phyloP scores from a whole-genome alignment of 192 early-diverging fungal genomes.

The Backusella sp. region DNA sequence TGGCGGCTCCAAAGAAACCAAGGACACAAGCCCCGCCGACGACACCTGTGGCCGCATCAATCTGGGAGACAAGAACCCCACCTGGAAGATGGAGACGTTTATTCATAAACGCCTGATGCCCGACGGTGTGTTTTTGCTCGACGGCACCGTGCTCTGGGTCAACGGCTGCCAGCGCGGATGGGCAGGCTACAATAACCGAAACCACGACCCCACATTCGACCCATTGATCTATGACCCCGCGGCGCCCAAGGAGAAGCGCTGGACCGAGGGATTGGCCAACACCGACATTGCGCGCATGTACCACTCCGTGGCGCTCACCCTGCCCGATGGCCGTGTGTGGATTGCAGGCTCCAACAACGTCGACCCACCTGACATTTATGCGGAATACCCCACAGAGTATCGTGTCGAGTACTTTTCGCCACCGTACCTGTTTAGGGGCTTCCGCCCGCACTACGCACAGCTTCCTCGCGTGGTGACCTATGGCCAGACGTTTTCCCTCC shows the following conservation, averaged over 20 bases:
- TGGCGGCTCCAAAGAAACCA: constrained; percentile 48
- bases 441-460: constrained; percentile 32
- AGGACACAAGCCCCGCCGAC: constrained; percentile 32
- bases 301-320: constrained; percentile 53
- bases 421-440: constrained; percentile 44
- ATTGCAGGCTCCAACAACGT: constrained; percentile 47
- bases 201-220: constrained; percentile 47
- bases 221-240: constrained; percentile 57
- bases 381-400: constrained; percentile 47
- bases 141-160: constrained; percentile 58
- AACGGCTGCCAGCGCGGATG: constrained; percentile 62
- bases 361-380: constrained; percentile 36
- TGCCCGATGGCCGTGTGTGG: constrained; percentile 52
- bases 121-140: constrained; percentile 48
- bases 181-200: constrained; percentile 48
- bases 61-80: constrained; percentile 36
- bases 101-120: constrained; percentile 48
- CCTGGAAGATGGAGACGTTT: constrained; percentile 56
- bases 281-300: constrained; percentile 63
- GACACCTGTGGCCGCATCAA: constrained; percentile 51
- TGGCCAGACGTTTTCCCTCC: constrained; percentile 33
- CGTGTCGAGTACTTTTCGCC: constrained; percentile 54
- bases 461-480: constrained; percentile 41
- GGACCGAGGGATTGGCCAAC: constrained; percentile 37
- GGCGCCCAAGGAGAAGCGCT: constrained; percentile 38